Evolutionary conservation across 805 yeast genomes (phyloP), one percentile per base, ranked within the genome.

Genomic region (Candida pini): DNA sequence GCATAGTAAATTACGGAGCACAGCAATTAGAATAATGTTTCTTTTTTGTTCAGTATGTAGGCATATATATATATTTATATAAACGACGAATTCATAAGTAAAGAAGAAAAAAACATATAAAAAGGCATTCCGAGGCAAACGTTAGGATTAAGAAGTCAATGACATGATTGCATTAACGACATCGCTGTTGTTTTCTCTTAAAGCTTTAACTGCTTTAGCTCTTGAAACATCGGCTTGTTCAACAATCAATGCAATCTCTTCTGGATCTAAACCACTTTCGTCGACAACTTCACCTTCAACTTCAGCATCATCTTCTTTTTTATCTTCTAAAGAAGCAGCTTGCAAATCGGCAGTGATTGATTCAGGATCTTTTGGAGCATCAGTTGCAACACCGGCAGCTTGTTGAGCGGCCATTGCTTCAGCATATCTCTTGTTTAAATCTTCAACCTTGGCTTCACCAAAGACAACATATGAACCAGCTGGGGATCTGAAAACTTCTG

Each of bases 401-500:
- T 75, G 78, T 65, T 80, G 84, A 48, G 85, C 85, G 58, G 84
- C 84, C 63, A 81, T 84, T 45, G 84, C 81, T 62, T 80, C 83
- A 60, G 83, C 82, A 66, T 84, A 74, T 74, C 88, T 81, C 68
- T 85, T 80, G 69, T 81, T 78, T 67, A 88, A 70, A 73, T 90
- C 96, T 67, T 90, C 97, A 53, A 85, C 83, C 76, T 87, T 85
- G 62, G 96, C 95, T 71, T 89, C 97, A 70, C 98, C 98, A 57
- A 90, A 89, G 51, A 90, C 97, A 55, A 90, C 81, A 75, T 84
- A 92, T 53, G 95, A 81, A 62, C 97, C 96, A 60, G 94, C 83
- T 47, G 80, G 75, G 45, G 96, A 81, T 69, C 76, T 86, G 95
- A 73, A 90, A 43, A 92, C 97, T 54, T 88, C 97, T 66, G 98